These are phyloP conservation scores for Diatrype stigma DNA, from an alignment of 2,329 filamentous ascomycete genomes.

Conservation along the genomic window DNA sequence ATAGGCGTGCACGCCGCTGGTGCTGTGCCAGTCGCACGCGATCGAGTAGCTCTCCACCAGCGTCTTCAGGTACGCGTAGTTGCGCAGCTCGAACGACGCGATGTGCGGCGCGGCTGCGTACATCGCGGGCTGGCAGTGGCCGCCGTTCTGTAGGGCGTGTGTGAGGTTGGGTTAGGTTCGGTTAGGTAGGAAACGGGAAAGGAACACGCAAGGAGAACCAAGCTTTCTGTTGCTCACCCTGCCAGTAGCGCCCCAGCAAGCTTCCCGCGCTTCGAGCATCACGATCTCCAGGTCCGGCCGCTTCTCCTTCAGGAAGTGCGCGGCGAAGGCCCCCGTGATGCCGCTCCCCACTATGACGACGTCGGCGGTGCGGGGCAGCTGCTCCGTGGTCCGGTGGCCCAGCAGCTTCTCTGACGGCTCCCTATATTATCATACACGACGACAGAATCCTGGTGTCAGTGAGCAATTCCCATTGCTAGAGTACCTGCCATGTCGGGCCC, in stretches of 20 bases:
- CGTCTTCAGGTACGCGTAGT: constrained; percentile 55
- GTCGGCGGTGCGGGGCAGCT: constrained; percentile 60
- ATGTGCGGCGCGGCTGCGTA: constrained; percentile 59
- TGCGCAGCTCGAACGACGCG: constrained; percentile 68
- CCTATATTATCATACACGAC: too few species aligned
- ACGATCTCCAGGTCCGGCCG: constrained; percentile 51
- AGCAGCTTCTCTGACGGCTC: constrained; percentile 60
- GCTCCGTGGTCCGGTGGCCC: constrained; percentile 62
- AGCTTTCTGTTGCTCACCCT: constrained; percentile 46
- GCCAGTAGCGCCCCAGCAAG: constrained; percentile 81
- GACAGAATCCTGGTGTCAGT: too few species aligned
- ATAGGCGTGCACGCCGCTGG: constrained; percentile 61
- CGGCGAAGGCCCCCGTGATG: constrained; percentile 71
- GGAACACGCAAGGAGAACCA: not conserved
- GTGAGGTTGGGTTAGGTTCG: too few species aligned
- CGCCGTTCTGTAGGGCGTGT: constrained; percentile 49
- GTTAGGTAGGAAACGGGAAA: not conserved
- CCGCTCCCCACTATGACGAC: constrained; percentile 71
- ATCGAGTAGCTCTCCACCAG: constrained; percentile 56
- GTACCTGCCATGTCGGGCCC: too few species aligned
- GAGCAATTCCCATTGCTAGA: too few species aligned
- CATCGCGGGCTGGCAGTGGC: constrained; percentile 70
- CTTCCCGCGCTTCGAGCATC: constrained; percentile 74
- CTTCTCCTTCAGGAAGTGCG: constrained; percentile 53
- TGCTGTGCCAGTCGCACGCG: constrained; percentile 64